Evolutionary conservation across 768 basidiomycete species (phyloP).

Genomic region (Macrocybe gigantea): DNA sequence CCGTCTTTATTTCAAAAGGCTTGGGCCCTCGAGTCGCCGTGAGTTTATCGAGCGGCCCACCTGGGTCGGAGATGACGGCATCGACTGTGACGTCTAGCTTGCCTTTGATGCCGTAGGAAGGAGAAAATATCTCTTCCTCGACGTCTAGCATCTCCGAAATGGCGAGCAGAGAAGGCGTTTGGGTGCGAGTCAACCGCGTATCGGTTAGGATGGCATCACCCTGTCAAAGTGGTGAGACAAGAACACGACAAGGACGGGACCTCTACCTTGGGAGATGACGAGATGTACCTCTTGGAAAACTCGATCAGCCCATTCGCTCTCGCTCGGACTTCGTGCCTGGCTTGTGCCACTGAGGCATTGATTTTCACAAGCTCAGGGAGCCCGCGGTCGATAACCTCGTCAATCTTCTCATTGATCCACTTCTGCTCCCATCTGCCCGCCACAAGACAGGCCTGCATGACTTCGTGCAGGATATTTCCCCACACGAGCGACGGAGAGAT

Average conservation of each 20-base stretch:
- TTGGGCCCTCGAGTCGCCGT: conserved; percentile 35
- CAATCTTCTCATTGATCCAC: conserved; percentile 58
- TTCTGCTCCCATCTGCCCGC: conserved; percentile 55
- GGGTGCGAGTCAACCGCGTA: conserved; percentile 46
- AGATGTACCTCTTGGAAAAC: conserved; percentile 66
- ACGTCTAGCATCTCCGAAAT: conserved; percentile 76
- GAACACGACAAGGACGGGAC: not conserved
- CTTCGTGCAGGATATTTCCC: conserved; percentile 91
- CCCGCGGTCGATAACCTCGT: conserved; percentile 43
- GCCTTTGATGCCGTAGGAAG: conserved; percentile 90
- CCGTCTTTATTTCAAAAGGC: conserved; percentile 97
- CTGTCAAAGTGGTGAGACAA: conserved; percentile 27
- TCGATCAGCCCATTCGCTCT: conserved; percentile 60
- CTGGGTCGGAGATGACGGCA: conserved; percentile 50
- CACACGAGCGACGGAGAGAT: conserved; percentile 69
- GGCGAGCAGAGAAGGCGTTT: conserved; percentile 53
- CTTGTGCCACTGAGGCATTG: conserved; percentile 53
- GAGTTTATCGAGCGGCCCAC: conserved; percentile 17
- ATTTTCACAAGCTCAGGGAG: conserved; percentile 62
- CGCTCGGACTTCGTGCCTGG: conserved; percentile 51
- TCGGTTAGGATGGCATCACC: conserved; percentile 61
- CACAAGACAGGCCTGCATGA: conserved; percentile 76
- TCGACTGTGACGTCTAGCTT: conserved; percentile 91
- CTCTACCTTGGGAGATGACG: conserved; percentile 55
- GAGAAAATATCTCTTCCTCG: conserved; percentile 98